Conservation (phyloP, 1,284 basidiomycete genomes). For the Cutaneotrichosporon sp. region DNA sequence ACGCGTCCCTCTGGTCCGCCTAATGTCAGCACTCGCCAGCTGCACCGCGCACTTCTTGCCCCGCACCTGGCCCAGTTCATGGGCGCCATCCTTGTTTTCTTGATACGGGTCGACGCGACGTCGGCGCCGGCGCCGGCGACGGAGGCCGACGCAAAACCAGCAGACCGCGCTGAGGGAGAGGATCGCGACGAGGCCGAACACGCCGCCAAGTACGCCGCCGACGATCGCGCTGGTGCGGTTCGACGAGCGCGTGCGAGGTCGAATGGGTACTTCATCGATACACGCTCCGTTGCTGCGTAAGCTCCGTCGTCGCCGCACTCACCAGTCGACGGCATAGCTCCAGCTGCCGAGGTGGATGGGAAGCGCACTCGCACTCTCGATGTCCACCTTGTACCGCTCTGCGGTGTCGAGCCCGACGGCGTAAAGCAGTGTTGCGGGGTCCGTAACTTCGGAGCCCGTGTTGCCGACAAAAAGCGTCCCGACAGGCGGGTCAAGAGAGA, state of each 20-base stretch:
- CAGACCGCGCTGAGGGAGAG: not conserved
- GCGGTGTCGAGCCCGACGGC: not conserved
- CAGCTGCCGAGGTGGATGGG: not conserved
- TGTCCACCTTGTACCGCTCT: not conserved
- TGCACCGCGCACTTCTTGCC: not conserved
- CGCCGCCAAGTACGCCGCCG: not conserved
- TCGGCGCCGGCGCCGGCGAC: not conserved
- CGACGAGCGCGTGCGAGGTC: not conserved
- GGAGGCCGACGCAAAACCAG: not conserved
- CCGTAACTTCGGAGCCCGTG: not conserved
- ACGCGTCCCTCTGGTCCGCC: not conserved
- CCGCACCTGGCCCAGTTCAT: not conserved
- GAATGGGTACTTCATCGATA: not conserved
- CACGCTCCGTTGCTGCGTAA: not conserved
- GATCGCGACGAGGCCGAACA: not conserved
- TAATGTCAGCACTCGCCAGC: not conserved
- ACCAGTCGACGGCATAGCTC: not conserved
- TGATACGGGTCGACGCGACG: not conserved
- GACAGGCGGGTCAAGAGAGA: not conserved
- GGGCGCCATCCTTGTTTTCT: not conserved
- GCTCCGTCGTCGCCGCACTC: not conserved
- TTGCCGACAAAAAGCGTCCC: not conserved
- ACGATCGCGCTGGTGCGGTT: not conserved
- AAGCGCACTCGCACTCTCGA: not conserved
- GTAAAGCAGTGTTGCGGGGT: not conserved